Conservation (phyloP, 257 asterid genomes). For the Rhazya stricta region DNA sequence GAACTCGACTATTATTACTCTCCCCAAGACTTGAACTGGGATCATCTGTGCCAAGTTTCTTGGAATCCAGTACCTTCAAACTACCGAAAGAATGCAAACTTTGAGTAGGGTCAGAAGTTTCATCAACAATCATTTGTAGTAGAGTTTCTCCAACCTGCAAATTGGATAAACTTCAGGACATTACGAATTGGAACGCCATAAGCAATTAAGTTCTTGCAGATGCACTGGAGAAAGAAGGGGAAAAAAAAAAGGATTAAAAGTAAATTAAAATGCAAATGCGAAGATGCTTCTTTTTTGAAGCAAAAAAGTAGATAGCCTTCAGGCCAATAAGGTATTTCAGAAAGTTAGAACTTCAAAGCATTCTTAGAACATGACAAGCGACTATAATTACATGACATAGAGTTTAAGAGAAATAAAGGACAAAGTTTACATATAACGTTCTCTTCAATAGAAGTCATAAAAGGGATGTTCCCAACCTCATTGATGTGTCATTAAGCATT, state of each 20-base stretch:
- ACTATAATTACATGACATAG: not conserved
- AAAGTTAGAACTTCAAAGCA: not conserved
- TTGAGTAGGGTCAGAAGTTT: constrained; percentile 31
- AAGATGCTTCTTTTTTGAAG: not conserved
- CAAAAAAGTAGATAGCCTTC: not conserved
- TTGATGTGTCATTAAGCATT: not conserved
- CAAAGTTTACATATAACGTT: not conserved
- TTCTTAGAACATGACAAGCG: not conserved
- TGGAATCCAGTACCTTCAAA: constrained; percentile 28
- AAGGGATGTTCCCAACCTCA: not conserved
- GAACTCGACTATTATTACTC: constrained; percentile 40
- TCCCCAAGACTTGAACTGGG: constrained; percentile 31
- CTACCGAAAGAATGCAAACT: constrained; percentile 31
- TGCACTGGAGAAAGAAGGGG: not conserved
- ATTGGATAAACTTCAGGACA: constrained; percentile 13
- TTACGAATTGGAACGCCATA: constrained; percentile 13
- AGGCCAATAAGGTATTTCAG: not conserved
- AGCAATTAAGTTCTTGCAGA: constrained; percentile 3
- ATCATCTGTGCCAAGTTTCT: constrained; percentile 27
- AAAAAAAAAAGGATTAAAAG: too few species aligned
- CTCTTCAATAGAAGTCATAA: not conserved
- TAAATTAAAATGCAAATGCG: not conserved
- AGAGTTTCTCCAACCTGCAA: constrained; percentile 94
- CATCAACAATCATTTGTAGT: constrained; percentile 58
- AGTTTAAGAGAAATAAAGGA: not conserved